phyloP scores from a whole-genome alignment of 805 yeast species.

The Wickerhamomyces hampshirensis region DNA sequence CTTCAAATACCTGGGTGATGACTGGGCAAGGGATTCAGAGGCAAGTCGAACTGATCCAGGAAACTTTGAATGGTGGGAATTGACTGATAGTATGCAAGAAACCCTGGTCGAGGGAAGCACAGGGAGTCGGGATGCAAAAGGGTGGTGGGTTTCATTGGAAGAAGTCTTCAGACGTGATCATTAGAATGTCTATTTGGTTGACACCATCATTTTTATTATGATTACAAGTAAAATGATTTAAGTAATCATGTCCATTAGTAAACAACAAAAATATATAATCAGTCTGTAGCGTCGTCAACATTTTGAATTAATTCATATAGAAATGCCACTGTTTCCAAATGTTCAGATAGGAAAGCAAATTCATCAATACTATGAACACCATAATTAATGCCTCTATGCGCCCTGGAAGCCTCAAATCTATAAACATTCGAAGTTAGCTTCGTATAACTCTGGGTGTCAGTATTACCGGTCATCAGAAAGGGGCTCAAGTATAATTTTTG shows the following conservation, averaged over 20 bases:
- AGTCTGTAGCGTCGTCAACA: constrained; percentile 28
- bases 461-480: constrained; percentile 58
- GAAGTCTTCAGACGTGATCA: constrained; percentile 36
- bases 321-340: constrained; percentile 48
- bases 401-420: constrained; percentile 50
- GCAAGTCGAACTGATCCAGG: constrained; percentile 31
- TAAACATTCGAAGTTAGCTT: constrained; percentile 53
- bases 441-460: constrained; percentile 70
- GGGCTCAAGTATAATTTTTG: constrained; percentile 30
- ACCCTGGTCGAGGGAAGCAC: constrained; percentile 32
- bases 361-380: constrained; percentile 57
- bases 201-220: too few species aligned
- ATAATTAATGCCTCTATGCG: constrained; percentile 27
- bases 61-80: constrained; percentile 36
- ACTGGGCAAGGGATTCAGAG: constrained; percentile 32
- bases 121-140: constrained; percentile 33
- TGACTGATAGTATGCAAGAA: constrained; percentile 37
- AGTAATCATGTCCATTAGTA: not conserved
- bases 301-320: constrained; percentile 43
- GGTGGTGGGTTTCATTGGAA: constrained; percentile 35
- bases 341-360: constrained; percentile 43
- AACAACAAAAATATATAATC: not conserved
- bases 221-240: too few species aligned
- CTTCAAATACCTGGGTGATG: constrained; percentile 34
- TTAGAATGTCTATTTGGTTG: constrained; percentile 3